Conservation (phyloP, 2,329 filamentous ascomycete genomes). For the Sporothrix schenckii region DNA sequence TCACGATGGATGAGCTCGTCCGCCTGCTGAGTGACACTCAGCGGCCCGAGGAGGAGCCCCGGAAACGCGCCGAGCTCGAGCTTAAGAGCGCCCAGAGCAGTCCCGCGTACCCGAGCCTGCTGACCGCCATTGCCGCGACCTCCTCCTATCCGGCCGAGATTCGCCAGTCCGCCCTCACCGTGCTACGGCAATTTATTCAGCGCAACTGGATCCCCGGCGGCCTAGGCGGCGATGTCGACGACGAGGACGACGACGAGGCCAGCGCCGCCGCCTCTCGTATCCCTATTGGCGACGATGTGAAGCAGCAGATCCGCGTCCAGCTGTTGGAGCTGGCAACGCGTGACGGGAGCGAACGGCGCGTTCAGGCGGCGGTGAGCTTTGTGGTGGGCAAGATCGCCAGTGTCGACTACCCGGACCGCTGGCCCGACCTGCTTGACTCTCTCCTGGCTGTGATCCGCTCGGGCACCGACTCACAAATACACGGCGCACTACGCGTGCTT, state of each 20-base stretch:
- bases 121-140: conserved; percentile 80
- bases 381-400: conserved; percentile 92
- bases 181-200: conserved; percentile 80
- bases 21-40: conserved; percentile 86
- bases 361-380: conserved; percentile 79
- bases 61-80: conserved; percentile 84
- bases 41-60: conserved; percentile 71
- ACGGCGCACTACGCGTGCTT: conserved; percentile 86
- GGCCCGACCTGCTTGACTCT: conserved; percentile 84
- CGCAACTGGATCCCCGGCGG: conserved; percentile 79
- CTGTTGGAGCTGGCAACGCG: conserved; percentile 78
- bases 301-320: conserved; percentile 70
- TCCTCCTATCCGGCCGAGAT: conserved; percentile 71
- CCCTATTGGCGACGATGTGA: conserved; percentile 71
- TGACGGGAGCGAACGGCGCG: conserved; percentile 75
- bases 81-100: conserved; percentile 71
- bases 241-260: conserved; percentile 58
- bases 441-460: conserved; percentile 76
- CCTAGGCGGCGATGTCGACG: conserved; percentile 73
- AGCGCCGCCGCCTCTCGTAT: conserved; percentile 53
- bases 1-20: conserved; percentile 85
- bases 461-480: conserved; percentile 77
- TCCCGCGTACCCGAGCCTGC: conserved; percentile 73
- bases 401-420: conserved; percentile 90
- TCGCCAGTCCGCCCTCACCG: conserved; percentile 79